A percentile compares a stretch with the other conserved stretches of the same genome.
These are phyloP conservation scores for Kurtzmaniella quercitrusa DNA, from an alignment of 1,139 yeast species.

Conservation along the genomic window DNA sequence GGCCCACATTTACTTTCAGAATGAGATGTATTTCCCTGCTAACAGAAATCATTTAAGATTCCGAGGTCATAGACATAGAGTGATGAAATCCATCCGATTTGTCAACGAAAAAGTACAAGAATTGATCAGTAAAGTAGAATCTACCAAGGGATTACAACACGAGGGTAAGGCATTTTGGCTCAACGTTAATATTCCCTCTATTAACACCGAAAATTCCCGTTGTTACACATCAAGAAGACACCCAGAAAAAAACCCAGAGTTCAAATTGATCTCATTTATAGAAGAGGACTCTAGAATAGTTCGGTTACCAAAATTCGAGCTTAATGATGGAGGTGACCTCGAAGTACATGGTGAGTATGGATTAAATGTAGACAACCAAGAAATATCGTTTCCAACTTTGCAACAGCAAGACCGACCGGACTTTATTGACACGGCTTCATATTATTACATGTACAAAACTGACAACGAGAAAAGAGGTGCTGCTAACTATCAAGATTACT, in stretches of 20 bases:
- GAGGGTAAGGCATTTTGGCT: constrained; percentile 3
- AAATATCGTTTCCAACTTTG: constrained; percentile 1
- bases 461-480: constrained; percentile 1
- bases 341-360: constrained; percentile 10
- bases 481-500: constrained; percentile 8
- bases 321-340: constrained; percentile 8
- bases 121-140: constrained; percentile 12
- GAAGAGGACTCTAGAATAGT: constrained; percentile 2
- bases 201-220: constrained; percentile 23
- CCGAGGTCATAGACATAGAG: constrained; percentile 14
- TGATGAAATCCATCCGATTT: constrained; percentile 23
- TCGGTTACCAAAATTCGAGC: constrained; percentile 10
- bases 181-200: constrained; percentile 30
- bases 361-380: constrained; percentile 7
- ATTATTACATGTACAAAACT: constrained; percentile 13
- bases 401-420: constrained; percentile 1
- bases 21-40: constrained; percentile 22
- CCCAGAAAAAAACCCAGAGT: constrained; percentile 9
- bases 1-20: constrained; percentile 30
- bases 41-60: constrained; percentile 8
- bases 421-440: constrained; percentile 16
- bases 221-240: constrained; percentile 17
- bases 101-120: constrained; percentile 20
- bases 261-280: constrained; percentile 8
- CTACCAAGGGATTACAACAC: constrained; percentile 7